Base-by-base conservation (phyloP, 2,329 filamentous ascomycete genomes). In the Fusarium sp. region DNA sequence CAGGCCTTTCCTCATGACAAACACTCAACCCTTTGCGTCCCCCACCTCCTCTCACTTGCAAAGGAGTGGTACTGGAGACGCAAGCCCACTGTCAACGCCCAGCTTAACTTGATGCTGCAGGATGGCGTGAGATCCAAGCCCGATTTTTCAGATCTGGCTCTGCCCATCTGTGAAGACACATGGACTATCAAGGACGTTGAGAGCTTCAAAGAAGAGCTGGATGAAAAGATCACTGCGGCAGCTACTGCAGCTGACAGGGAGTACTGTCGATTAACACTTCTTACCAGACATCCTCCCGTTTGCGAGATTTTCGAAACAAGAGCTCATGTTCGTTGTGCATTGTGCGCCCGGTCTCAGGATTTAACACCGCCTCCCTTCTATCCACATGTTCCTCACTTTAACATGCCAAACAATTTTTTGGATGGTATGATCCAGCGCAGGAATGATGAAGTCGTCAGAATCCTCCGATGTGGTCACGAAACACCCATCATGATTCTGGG, bases 1-100 rank as follows among this genome's bases (percentile, higher is more conserved):
- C 69, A 68, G 21, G 69, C 63, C 27, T 71, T 71, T 49, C 69
- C 69, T 45, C 69, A 72, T 20, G 61, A 70, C 40, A 63, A 37
- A 18, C n/a, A 43, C 21, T 55, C 69, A 23, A 68, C 69, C n/a
- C 56, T 72, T 28, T 72, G 69, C 8, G 27, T 34, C 9, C 10
- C 8, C 11, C 69, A 72, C 34, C 70, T 72, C 11, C 28, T 65
- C n/a, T 13, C 30, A 7, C 66, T 72, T 27, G 49, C 59, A 30
- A 63, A 61, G 25, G n/a, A 25, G 9, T 72, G 69, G 69, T 72
- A 65, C 28, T 20, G 45, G 40, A 55, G 50, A 3, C 61, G 63
- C 3, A 57, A 25, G 32, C 25, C 59, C 20, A 50, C 42, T 4
- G 59, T 54, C n/a, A n/a, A 55, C 18, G 11, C 37, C 3, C 59